A percentile compares a stretch with the other conserved stretches of the same genome.
Evolutionary conservation across 2,329 filamentous ascomycete genomes (phyloP).

Genomic region (Pseudocercospora fijiensis): DNA sequence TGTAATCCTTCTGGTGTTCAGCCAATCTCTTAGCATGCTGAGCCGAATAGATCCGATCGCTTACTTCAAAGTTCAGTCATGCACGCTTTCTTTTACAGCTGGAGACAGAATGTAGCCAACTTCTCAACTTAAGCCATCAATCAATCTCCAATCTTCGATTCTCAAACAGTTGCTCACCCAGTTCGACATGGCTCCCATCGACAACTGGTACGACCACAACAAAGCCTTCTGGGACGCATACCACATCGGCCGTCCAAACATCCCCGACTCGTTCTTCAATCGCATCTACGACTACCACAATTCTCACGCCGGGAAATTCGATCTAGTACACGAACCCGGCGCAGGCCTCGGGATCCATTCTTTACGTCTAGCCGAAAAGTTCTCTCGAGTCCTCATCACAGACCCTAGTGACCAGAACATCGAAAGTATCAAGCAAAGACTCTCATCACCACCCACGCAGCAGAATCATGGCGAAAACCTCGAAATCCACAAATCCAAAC

Average conservation of each 20-base stretch:
- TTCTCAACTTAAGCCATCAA: too few relatives aligned
- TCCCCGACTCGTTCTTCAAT: constrained; percentile 27
- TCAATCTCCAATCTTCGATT: not conserved
- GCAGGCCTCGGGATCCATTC: constrained; percentile 31
- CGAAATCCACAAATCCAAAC: not conserved
- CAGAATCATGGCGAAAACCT: not conserved
- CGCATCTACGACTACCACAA: constrained; percentile 31
- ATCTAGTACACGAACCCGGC: constrained; percentile 29
- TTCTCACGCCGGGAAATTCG: constrained; percentile 23
- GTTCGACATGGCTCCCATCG: not conserved
- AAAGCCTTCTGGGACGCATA: constrained; percentile 32
- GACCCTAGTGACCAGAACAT: constrained; percentile 28
- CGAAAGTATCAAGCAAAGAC: constrained; percentile 19
- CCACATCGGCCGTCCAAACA: constrained; percentile 26
- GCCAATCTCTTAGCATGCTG: too few relatives aligned
- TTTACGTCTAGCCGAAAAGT: constrained; percentile 19
- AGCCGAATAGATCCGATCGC: too few relatives aligned
- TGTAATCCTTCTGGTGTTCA: too few relatives aligned
- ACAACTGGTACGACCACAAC: constrained; percentile 15
- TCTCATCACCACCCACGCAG: not conserved
- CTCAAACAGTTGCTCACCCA: not conserved
- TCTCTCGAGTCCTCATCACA: constrained; percentile 30
- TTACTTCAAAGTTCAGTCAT: too few relatives aligned
- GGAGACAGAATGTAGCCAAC: too few relatives aligned
- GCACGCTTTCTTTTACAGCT: too few relatives aligned